Base-by-base conservation (phyloP, 345 rosid species). In the Garcia nutans region DNA sequence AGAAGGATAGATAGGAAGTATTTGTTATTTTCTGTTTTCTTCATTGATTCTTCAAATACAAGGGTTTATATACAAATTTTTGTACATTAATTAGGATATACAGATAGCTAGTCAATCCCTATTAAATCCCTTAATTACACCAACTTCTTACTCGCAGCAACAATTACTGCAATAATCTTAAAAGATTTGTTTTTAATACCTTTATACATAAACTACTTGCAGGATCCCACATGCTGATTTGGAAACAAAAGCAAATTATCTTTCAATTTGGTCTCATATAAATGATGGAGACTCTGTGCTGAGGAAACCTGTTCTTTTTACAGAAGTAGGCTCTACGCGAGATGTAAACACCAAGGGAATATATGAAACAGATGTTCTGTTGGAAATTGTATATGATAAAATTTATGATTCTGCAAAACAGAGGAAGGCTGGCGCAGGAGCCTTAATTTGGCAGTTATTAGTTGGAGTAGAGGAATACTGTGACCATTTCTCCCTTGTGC, bases 391-490 rank as follows among this genome's bases (percentile, higher is more conserved):
- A 17, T 82, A 75, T 20, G 81, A 82, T 65, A 82, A 65, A 70
- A 65, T 85, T 31, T 82, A 82, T 26, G 82, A 80, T 22, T 85
- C 85, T 11, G 82, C 85, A 55, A 77, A 72, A 79, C 75, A 77
- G 57, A n/a, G 76, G 37, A 74, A 62, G 69, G 77, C 87, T 23
- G 87, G 85, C 52, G 85, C 82, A 12, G 87, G 87, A 65, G 80
- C 85, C 78, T 75, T 85, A 54, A 49, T 85, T 33, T 85, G 85
- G 87, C 87, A 85, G 74, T 52, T 85, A 58, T 19, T 82, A 71
- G 85, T 75, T 49, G 82, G 77, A 37, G 74, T 50, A 2, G 82
- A 78, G 61, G 70, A 74, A 57, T 85, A 82, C 62, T 17, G 78
- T 49, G 87, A 85, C 66, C 74, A 31, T 22, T 85, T 82, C 52